phyloP scores from a whole-genome alignment of 306 rosid genomes.

The Herpetospermum pedunculosum region DNA sequence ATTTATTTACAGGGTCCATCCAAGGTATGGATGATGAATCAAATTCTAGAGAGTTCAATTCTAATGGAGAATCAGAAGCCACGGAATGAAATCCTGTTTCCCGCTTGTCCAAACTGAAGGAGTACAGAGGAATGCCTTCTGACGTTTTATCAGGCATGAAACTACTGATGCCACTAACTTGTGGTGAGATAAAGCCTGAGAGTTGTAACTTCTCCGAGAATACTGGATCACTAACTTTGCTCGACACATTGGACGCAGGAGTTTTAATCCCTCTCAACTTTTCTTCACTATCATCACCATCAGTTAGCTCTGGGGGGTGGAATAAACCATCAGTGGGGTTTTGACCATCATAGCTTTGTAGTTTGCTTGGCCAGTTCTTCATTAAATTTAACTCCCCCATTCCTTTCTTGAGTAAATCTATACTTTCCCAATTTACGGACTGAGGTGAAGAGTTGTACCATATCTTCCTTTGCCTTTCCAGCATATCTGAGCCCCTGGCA shows the following conservation, averaged over 20 bases:
- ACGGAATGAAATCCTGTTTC: constrained; percentile 59
- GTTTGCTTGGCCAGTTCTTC: constrained; percentile 62
- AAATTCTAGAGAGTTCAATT: constrained; percentile 56
- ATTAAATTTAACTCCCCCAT: constrained; percentile 46
- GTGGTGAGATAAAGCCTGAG: constrained; percentile 84
- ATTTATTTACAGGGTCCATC: constrained; percentile 77
- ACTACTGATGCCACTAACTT: constrained; percentile 63
- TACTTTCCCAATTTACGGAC: constrained; percentile 77
- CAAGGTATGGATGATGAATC: constrained; percentile 89
- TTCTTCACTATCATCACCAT: constrained; percentile 49
- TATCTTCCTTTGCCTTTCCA: constrained; percentile 93
- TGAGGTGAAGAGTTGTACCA: constrained; percentile 86
- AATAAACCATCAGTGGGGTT: constrained; percentile 29
- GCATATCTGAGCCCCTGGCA: constrained; percentile 90
- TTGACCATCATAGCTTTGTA: constrained; percentile 36
- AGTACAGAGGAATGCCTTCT: constrained; percentile 89
- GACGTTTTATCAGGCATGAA: constrained; percentile 70
- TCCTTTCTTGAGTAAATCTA: constrained; percentile 63
- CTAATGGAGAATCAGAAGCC: constrained; percentile 67
- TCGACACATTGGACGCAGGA: constrained; percentile 34
- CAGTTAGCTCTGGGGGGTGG: constrained; percentile 50
- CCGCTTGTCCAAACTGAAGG: constrained; percentile 76
- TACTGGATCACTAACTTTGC: constrained; percentile 49
- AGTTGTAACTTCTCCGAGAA: constrained; percentile 64
- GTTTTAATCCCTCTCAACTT: constrained; percentile 70